Evolutionary conservation across 306 rosid species (phyloP), one percentile per base, ranked within the genome.

Genomic region (Lithocarpus polystachyus): DNA sequence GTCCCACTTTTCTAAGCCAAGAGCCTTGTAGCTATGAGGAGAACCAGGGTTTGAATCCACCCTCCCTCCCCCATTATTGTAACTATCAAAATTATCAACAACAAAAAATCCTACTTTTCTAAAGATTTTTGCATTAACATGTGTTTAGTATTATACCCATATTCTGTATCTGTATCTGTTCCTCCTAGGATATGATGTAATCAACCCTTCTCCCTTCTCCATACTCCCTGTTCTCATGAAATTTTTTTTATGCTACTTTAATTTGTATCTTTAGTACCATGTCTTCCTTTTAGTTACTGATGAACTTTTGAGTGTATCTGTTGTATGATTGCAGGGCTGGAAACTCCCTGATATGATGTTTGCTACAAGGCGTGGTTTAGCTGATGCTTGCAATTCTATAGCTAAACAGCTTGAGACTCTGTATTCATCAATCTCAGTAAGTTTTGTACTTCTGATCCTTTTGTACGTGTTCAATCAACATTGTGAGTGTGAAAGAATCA

Each of bases 321-420:
- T 80, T 73, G 29, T 83, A 53, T 82, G 62, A 78, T 84, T 84
- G 52, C 86, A 96, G 99, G 99, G 99, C 17, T 93, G 98, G 99
- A 88, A 81, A 85, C 97, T 96, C 81, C 97, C 98, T 43, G 91
- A 89, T 82, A 68, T 96, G 91, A 96, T 93, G 99, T 90, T 96
- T 90, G 99, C 98, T 48, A 90, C 99, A 24, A 89, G 84, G 86
- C 94, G 96, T 72, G 82, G 98, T 83, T 82, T 96, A 80, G 86
- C 94, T 24, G 96, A 96, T 84, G 99, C 99, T 67, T 86, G 93
- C 83, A 69, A 61, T 71, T 86, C 96, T 61, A 82, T 96, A 22
- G 88, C 91, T 72, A 90, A 83, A 80, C 90, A 93, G 87, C 86
- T 96, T 74, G 97, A 91, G 76, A 88, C 75, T 84, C 85, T 96